Base-by-base conservation (phyloP, 345 rosid genomes). In the Chamaenerion angustifolium region DNA sequence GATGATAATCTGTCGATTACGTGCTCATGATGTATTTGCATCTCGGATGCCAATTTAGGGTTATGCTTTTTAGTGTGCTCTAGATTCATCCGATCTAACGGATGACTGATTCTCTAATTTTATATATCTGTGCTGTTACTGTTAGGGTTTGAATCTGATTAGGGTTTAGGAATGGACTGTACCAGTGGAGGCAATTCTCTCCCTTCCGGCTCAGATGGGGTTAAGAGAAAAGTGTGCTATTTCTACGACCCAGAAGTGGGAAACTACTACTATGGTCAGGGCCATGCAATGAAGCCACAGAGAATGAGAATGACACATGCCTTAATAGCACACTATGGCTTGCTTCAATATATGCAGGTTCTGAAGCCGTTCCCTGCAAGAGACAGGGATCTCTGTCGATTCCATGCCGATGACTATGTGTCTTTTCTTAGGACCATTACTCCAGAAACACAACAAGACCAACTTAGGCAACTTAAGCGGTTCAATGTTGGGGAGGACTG, bases 201-300 rank as follows among this genome's bases (percentile, higher is more conserved):
- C 15, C 68, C 76, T 1, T 78, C 84, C 1, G 84, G 76, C 18
- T 51, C 80, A 37, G 84, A 78, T 51, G 78, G 71, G 47, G 78
- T 71, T 37, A 78, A 78, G 80, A 72, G 84, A 42, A 78, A 78
- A 53, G 77, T 78, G 42, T 75, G 76, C 58, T 78, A 78, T 54
- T 75, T 78, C 69, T 78, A 78, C 16, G 80, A 78, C 53, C 80
- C 84, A 13, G 84, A 78, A 53, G 84, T 78, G 16, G 84, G 84
- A 16, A 78, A 78, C 66, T 78, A 78, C 58, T 78, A 75, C 35
- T 78, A 78, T 17, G 84, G 84, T 0, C 84, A 75, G 40, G 84
- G 84, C 8, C 84, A 78, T 56, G 76, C 80, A 8, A 78, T 78
- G 84, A 78, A 78, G 64, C 84, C 84, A 7, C 84, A 78, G 42